phyloP scores from a whole-genome alignment of 805 yeast genomes.

The Nematodospora valgi region DNA sequence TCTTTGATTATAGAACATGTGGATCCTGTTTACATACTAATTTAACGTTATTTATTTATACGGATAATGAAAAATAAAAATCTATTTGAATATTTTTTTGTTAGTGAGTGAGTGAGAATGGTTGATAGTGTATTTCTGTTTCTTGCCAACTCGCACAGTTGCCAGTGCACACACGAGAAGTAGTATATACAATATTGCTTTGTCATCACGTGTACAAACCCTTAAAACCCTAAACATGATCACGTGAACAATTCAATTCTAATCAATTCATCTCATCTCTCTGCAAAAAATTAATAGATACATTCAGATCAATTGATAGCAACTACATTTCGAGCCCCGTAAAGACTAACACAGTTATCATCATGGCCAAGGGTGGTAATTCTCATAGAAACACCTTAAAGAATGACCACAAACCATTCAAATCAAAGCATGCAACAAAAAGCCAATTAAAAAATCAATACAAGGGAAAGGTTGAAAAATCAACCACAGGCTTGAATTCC shows the following conservation, averaged over 20 bases:
- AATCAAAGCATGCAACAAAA: conserved; percentile 87
- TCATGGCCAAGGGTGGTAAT: conserved; percentile 46
- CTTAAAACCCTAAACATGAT: neutral
- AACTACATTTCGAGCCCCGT: too few species aligned
- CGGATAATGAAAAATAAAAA: conserved; percentile 3
- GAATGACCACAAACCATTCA: conserved; percentile 84
- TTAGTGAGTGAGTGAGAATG: neutral
- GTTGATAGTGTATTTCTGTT: too few species aligned
- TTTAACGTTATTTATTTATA: conserved; percentile 5
- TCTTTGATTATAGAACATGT: too few species aligned
- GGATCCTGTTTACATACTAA: neutral
- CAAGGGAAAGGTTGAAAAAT: conserved; percentile 87
- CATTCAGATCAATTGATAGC: too few species aligned
- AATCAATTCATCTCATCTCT: conserved; percentile 6
- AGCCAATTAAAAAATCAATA: conserved; percentile 75
- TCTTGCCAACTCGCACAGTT: too few species aligned
- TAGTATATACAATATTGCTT: too few species aligned
- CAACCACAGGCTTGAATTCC: conserved; percentile 24
- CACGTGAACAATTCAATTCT: neutral
- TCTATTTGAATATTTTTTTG: conserved; percentile 2
- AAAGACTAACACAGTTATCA: neutral
- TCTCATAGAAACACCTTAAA: conserved; percentile 83
- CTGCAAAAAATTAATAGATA: neutral
- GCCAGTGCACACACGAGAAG: too few species aligned
- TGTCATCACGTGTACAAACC: neutral